phyloP scores from a whole-genome alignment of 352 stramenopile species.

The Phytophthora multivora region DNA sequence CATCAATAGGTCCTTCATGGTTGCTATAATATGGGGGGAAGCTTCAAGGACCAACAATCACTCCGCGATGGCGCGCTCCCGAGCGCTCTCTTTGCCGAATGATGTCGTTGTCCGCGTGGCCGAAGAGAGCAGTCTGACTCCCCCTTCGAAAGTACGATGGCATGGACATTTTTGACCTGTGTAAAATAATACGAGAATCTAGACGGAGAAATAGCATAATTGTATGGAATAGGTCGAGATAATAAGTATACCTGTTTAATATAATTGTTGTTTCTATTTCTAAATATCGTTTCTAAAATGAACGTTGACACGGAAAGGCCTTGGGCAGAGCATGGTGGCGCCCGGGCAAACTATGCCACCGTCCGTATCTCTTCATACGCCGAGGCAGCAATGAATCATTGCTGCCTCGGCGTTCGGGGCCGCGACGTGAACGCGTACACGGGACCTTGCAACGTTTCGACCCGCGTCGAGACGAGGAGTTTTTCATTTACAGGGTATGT shows the following conservation, averaged over 20 bases:
- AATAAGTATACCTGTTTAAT: neutral
- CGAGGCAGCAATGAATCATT: no score
- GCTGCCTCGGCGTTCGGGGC: neutral
- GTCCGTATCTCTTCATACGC: slow-evolving; percentile 33
- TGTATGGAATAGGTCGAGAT: neutral
- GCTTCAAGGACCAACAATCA: slow-evolving; percentile 22
- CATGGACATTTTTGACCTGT: slow-evolving; percentile 1
- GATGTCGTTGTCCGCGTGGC: slow-evolving; percentile 22
- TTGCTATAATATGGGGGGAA: neutral
- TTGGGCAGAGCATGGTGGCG: slow-evolving; percentile 21
- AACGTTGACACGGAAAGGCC: slow-evolving; percentile 25
- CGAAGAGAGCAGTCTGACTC: slow-evolving; percentile 22
- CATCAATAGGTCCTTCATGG: slow-evolving; percentile 80
- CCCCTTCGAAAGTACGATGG: slow-evolving; percentile 3
- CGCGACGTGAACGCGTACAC: slow-evolving; percentile 4
- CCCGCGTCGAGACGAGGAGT: slow-evolving; percentile 16
- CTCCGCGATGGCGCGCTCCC: slow-evolving; percentile 9
- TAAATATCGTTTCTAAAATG: slow-evolving; percentile 21
- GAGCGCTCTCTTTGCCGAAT: slow-evolving; percentile 40
- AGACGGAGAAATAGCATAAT: neutral
- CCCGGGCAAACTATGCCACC: slow-evolving; percentile 19
- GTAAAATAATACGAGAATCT: slow-evolving; percentile 11
- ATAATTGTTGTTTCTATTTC: neutral
- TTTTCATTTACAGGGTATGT: neutral
- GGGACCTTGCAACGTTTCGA: slow-evolving; percentile 15